Conservation (phyloP, 495 filamentous ascomycete species). For the Aspergillus indologenus region DNA sequence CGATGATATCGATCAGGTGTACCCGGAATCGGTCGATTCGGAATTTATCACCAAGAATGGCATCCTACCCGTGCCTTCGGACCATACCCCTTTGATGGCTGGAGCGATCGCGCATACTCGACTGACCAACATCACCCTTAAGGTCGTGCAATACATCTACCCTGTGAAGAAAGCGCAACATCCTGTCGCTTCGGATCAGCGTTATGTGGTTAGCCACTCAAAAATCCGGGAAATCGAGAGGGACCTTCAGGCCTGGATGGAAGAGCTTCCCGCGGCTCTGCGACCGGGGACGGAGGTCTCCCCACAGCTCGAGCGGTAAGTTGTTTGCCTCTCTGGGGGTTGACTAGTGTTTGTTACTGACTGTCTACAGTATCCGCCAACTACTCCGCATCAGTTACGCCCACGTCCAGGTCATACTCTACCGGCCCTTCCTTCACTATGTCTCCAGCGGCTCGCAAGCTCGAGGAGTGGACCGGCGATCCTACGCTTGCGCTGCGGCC, state of each 20-base stretch:
- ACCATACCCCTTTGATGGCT: slow-evolving; percentile 68
- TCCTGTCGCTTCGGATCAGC: slow-evolving; percentile 50
- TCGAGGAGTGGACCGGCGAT: slow-evolving; percentile 74
- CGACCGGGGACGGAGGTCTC: slow-evolving; percentile 72
- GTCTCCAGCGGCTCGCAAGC: slow-evolving; percentile 68
- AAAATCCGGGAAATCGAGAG: slow-evolving; percentile 87
- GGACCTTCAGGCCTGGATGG: slow-evolving; percentile 82
- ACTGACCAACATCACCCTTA: slow-evolving; percentile 73
- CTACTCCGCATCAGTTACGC: slow-evolving; percentile 82
- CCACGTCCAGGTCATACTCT: slow-evolving; percentile 92
- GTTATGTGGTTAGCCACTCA: slow-evolving; percentile 84
- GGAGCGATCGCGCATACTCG: slow-evolving; percentile 83
- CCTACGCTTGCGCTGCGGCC: slow-evolving; percentile 88
- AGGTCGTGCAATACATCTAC: slow-evolving; percentile 87
- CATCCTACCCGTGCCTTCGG: slow-evolving; percentile 72
- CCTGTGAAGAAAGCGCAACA: slow-evolving; percentile 68
- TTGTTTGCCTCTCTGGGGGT: not conserved
- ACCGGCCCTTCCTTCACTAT: slow-evolving; percentile 93
- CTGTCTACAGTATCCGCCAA: slow-evolving; percentile 66
- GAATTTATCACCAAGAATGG: slow-evolving; percentile 79
- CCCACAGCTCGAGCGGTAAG: slow-evolving; percentile 72
- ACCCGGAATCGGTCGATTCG: slow-evolving; percentile 82
- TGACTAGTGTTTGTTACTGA: slow-evolving; percentile 3
- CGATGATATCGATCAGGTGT: slow-evolving; percentile 89
- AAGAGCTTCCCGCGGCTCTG: slow-evolving; percentile 69